Evolutionary conservation across 306 rosid genomes (phyloP), one percentile per base, ranked within the genome.

Genomic region (Rubus idaeus): DNA sequence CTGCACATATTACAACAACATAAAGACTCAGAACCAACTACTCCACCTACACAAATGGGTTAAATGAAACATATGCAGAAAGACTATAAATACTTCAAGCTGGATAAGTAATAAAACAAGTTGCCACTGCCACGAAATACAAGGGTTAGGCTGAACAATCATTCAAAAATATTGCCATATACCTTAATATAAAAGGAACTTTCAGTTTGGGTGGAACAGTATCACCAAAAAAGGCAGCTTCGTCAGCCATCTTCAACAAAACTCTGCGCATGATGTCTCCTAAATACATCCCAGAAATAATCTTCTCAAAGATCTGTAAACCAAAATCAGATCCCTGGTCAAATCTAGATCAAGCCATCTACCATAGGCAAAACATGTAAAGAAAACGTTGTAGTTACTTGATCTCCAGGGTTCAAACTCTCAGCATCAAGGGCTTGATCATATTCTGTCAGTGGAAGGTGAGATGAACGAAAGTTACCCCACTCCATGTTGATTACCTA

Each of bases 401-500:
- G 99, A 83, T 96, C 98, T 76, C 99, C 98, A 12, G 99, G 96
- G 87, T 96, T 96, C 81, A 96, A 86, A 84, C 96, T 91, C 74
- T 86, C 99, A 14, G 7, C 75, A 74, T 96, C 99, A 56, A 96
- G 81, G 71, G 86, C 88, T 10, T 76, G 87, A 86, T 96, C 99
- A 72, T 91, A 91, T 76, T 93, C 97, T 68, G 99, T 88, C 30
- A 88, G 77, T 49, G 99, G 98, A 82, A 96, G 97, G 86, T 96
- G 87, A 8, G 96, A 88, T 52, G 98, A 96, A 73, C 87, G 79
- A 74, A 93, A 96, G 84, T 86, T 93, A 83, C 99, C 99, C 99
- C 99, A 96, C 87, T 96, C 99, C 96, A 90, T 96, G 89, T 96
- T 96, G 80, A 96, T 93, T 70, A 93, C 98, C 99, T 96, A 75